phyloP scores from a whole-genome alignment of 495 filamentous ascomycete species.

The Aspergillus affinis region DNA sequence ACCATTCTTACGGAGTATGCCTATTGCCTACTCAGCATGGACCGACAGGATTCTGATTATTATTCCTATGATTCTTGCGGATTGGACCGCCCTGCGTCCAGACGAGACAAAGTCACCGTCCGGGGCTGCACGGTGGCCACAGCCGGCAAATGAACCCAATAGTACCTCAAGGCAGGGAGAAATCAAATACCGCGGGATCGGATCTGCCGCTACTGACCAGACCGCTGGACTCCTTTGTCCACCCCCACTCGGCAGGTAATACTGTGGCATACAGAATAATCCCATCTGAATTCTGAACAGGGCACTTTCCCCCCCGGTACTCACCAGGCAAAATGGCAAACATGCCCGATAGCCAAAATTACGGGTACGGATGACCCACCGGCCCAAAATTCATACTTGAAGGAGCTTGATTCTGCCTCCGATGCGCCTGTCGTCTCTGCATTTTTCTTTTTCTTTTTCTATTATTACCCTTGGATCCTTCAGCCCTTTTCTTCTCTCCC shows the following conservation, averaged over 20 bases:
- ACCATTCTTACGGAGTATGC: too few relatives aligned
- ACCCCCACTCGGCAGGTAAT: background rate
- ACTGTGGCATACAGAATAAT: background rate
- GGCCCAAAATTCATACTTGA: constrained; percentile 28
- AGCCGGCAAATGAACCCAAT: background rate
- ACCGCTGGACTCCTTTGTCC: constrained; percentile 22
- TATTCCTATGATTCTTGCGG: background rate
- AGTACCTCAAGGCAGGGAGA: too few relatives aligned
- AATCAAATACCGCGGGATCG: constrained; percentile 17
- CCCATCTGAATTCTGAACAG: too few relatives aligned
- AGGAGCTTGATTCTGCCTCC: constrained; percentile 18
- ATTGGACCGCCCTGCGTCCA: background rate
- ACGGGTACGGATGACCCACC: constrained; percentile 27
- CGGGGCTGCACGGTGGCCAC: background rate
- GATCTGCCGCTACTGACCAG: constrained; percentile 30
- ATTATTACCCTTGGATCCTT: constrained; percentile 8
- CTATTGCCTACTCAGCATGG: too few relatives aligned
- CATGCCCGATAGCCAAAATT: constrained; percentile 9
- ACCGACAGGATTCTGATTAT: too few relatives aligned
- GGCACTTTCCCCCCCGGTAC: too few relatives aligned
- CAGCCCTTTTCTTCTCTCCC: constrained; percentile 1
- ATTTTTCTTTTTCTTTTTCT: constrained; percentile 15
- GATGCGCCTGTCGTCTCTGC: constrained; percentile 17
- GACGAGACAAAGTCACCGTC: too few relatives aligned
- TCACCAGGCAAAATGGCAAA: background rate